Base-by-base conservation (phyloP, 2,329 filamentous ascomycete genomes). In the Fusarium kyushuense region DNA sequence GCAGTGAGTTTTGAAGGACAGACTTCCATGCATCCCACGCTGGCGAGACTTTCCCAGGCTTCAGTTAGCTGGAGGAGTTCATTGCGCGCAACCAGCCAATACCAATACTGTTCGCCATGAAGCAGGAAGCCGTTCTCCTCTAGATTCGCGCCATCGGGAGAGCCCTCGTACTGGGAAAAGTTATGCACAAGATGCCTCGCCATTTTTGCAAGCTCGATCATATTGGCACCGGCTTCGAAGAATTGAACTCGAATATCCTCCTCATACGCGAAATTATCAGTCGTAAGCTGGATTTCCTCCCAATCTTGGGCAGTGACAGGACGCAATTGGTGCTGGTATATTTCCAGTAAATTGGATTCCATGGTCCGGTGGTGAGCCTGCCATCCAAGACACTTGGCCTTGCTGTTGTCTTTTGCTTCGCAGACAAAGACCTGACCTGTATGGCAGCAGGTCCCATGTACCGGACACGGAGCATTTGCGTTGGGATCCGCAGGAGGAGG, bases 21-120 rank as follows among this genome's bases (percentile, higher is more conserved):
- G 3, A 52, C 40, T 16, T 69, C 65, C 65, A 69, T 69, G 23
- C 49, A 55, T 8, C 54, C 65, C 6, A 36, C 23, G 0, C 14
- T 40, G 6, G 65, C 61, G 7, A 68, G 52, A 17, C 14, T 25
- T n/a, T 69, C 60, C 65, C 65, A 69, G 1, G 17, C 46, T 2
- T 61, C 40, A 1, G 32, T 59, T 6, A 47, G 2, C 1, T 42
- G 42, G 1, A 25, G 10, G 9, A 69, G 29, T 0, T 63, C 19
- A 1, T 62, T 30, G 4, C 35, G 41, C 2, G 32, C 21, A 2
- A 10, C n/a, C 11, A 17, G 17, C 65, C 65, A 69, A 6, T 48
- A 10, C 13, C 12, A 12, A 1, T 62, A 69, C 1, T 40, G 7
- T 2, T 52, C 41, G 1, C 54, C 61, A 11, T 69, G 65, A 1